Evolutionary conservation across 2,329 filamentous ascomycete species (phyloP), one percentile per base, ranked within the genome.

Genomic region (Aspergillus clavatus): DNA sequence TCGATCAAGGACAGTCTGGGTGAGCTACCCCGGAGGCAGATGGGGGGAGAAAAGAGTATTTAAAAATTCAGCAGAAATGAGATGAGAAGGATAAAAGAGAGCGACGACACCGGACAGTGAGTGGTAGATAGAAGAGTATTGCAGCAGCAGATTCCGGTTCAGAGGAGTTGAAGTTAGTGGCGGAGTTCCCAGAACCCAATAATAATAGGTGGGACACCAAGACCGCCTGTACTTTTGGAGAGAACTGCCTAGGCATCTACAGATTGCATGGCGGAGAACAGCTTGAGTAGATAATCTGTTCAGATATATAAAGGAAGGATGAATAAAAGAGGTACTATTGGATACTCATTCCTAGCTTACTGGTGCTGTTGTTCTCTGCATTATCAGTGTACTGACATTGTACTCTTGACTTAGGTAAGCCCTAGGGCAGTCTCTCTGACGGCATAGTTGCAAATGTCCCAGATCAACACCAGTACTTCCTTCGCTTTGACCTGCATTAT

Each of bases 111-210:
- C 14, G 42, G 45, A 38, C 37, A 43, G 46, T 45, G 43, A 48
- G 47, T 48, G 27, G 33, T 28, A 41, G 40, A 48, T 45, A 45
- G 46, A 52, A 55, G 52, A 52, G 47, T 46, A 47, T 51, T 50
- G 51, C 48, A 49, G 47, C 49, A 41, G 46, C 52, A 51, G 52
- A 52, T 46, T 45, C 40, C 42, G 36, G 29, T 24, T 22, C 58
- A 56, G 53, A 59, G 60, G 24, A 28, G 38, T 14, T 42, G 10
- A 40, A 38, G 44, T 31, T 46, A 54, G 54, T 56, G 54, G 54
- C 54, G 54, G 54, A 56, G 54, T 55, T 48, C 41, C 28, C 40
- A 47, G 42, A 50, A 46, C 47, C 53, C 54, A 56, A 56, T 52
- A 51, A 57, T 50, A 40, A 26, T 18, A 26, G 18, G 38, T 40